Conservation (phyloP, 2,329 filamentous ascomycete species). For the Hypoxylon sp. region DNA sequence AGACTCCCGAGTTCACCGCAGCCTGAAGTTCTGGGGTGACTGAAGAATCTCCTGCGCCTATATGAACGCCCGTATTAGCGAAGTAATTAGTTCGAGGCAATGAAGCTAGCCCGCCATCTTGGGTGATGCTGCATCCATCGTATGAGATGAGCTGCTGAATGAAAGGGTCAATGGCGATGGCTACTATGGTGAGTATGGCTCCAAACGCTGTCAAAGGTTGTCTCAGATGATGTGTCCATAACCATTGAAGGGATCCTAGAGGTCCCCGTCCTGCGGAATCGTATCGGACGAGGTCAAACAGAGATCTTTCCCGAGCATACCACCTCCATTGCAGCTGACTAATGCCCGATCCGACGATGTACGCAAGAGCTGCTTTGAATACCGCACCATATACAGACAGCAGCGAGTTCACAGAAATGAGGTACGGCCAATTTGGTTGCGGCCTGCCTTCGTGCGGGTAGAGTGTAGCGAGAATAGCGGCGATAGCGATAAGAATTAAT, state of each 20-base stretch:
- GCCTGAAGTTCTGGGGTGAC: slow-evolving; percentile 1
- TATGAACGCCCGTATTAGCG: not conserved
- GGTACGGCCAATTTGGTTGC: not conserved
- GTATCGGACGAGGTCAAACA: slow-evolving; percentile 19
- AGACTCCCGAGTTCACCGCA: not conserved
- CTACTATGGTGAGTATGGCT: slow-evolving; percentile 9
- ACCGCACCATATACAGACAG: not conserved
- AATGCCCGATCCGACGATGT: not conserved
- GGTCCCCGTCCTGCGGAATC: slow-evolving; percentile 11
- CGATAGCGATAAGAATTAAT: not conserved
- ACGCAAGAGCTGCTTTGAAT: not conserved
- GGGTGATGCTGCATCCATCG: slow-evolving; percentile 2
- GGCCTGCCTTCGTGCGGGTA: not conserved
- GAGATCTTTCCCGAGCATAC: slow-evolving; percentile 7
- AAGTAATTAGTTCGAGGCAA: slow-evolving; percentile 2
- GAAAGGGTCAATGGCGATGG: slow-evolving; percentile 18
- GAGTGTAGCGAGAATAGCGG: not conserved
- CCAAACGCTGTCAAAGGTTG: slow-evolving; percentile 10
- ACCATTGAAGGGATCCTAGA: slow-evolving; percentile 6
- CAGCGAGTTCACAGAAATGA: slow-evolving; percentile 5
- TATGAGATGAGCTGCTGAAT: slow-evolving; percentile 17
- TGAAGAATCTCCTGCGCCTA: not conserved
- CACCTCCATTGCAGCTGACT: slow-evolving; percentile 18
- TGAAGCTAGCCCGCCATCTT: not conserved
- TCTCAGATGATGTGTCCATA: not conserved